These are phyloP conservation scores for Porcisia deanei DNA, from an alignment of 208 protist genomes.

Conservation along the genomic window DNA sequence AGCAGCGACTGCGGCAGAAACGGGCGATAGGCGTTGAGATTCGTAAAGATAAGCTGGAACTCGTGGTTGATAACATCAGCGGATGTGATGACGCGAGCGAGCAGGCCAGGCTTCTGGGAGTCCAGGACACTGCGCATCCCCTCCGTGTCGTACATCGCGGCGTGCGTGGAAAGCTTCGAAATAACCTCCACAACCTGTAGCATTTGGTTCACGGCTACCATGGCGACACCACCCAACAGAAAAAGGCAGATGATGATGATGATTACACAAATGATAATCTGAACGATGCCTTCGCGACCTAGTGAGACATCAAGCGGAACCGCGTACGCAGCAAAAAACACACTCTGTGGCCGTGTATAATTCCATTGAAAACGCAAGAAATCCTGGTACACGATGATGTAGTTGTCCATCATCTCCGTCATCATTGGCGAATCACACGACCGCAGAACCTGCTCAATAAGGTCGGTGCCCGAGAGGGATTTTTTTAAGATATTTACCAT, in stretches of 20 bases:
- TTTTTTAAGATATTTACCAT: conserved; percentile 35
- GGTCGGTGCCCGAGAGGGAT: neutral
- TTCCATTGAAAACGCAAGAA: conserved; percentile 39
- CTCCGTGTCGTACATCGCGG: conserved; percentile 55
- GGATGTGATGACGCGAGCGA: conserved; percentile 24
- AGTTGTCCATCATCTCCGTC: conserved; percentile 24
- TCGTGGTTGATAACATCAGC: conserved; percentile 40
- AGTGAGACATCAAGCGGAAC: conserved; percentile 39
- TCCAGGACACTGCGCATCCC: conserved; percentile 48
- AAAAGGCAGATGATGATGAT: conserved; percentile 55
- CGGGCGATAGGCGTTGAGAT: conserved; percentile 53
- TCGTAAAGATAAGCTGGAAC: conserved; percentile 52
- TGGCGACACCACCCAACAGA: conserved; percentile 43
- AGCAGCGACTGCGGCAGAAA: conserved; percentile 66
- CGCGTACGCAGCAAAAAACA: conserved; percentile 57
- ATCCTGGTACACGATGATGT: conserved; percentile 42
- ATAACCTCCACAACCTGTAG: conserved; percentile 50
- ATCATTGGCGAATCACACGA: conserved; percentile 6
- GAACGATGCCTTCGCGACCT: conserved; percentile 33
- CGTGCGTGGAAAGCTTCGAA: conserved; percentile 53
- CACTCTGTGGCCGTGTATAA: conserved; percentile 11
- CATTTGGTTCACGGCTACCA: conserved; percentile 45
- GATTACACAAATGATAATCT: conserved; percentile 55
- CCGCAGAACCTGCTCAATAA: conserved; percentile 12
- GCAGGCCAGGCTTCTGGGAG: conserved; percentile 10